Percentiles rank a stretch among this genome's conserved stretches.
phyloP scores from a whole-genome alignment of 2,329 filamentous ascomycete species.

The Colletotrichum sp. region DNA sequence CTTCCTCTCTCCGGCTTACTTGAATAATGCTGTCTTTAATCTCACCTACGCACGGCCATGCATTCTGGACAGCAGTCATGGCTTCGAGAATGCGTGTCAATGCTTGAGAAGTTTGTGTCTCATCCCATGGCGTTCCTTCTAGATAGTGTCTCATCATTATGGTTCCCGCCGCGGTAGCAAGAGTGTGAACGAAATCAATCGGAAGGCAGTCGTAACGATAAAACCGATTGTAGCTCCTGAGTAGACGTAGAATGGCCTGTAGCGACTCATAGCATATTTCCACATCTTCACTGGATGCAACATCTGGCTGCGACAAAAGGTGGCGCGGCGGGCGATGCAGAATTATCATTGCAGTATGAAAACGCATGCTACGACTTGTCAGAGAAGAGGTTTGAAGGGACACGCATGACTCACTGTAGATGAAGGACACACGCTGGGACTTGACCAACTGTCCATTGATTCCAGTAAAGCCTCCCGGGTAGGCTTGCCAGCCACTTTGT shows the following conservation, averaged over 20 bases:
- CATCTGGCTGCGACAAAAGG: conserved; percentile 42
- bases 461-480: conserved; percentile 54
- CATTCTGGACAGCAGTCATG: conserved; percentile 56
- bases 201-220: conserved; percentile 33
- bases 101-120: conserved; percentile 51
- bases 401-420: background rate
- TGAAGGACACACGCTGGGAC: conserved; percentile 48
- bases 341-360: conserved; percentile 57
- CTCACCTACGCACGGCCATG: conserved; percentile 50
- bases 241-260: conserved; percentile 47
- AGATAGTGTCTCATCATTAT: conserved; percentile 52
- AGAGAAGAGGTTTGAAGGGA: conserved; percentile 39
- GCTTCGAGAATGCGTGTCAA: conserved; percentile 54
- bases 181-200: conserved; percentile 53
- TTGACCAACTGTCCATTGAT: conserved; percentile 53
- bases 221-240: conserved; percentile 47
- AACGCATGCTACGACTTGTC: conserved; percentile 40
- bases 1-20: background rate
- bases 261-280: conserved; percentile 56
- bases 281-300: conserved; percentile 48
- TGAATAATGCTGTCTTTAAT: conserved; percentile 39
- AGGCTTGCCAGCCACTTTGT: conserved; percentile 51
- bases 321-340: conserved; percentile 53
- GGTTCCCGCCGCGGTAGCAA: conserved; percentile 51
- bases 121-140: conserved; percentile 42